phyloP scores from a whole-genome alignment of 164 flowering plant species.

The Magnolia sinica region DNA sequence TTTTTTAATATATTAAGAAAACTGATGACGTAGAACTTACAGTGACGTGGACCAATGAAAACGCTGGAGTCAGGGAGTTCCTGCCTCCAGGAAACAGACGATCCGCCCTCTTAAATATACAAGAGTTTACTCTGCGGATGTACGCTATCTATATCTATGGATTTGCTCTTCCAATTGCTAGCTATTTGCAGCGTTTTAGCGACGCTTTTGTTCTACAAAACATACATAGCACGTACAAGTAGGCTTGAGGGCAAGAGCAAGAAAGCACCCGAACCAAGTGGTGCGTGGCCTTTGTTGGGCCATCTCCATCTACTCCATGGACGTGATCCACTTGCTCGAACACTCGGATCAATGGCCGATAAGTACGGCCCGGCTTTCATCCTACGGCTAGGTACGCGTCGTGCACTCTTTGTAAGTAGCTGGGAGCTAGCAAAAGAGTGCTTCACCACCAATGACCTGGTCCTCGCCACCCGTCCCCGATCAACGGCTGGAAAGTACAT shows the following conservation, averaged over 20 bases:
- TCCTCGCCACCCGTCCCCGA: constrained; percentile 7
- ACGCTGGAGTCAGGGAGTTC: too few species aligned
- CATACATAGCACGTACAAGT: background rate
- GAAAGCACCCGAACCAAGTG: constrained; percentile 5
- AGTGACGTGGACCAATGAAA: too few species aligned
- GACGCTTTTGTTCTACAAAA: background rate
- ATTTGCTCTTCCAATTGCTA: background rate
- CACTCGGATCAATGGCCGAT: constrained; percentile 11
- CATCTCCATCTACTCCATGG: constrained; percentile 10
- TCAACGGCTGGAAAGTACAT: background rate
- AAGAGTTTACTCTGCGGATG: too few species aligned
- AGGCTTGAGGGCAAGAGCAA: background rate
- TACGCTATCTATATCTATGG: background rate
- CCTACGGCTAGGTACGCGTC: constrained; percentile 5
- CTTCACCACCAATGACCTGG: constrained; percentile 12
- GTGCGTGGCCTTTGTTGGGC: constrained; percentile 7
- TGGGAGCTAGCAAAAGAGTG: constrained; percentile 10
- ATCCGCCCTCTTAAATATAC: too few species aligned
- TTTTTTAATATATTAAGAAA: too few species aligned
- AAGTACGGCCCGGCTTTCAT: constrained; percentile 8
- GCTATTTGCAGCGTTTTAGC: background rate
- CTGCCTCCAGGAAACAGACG: too few species aligned
- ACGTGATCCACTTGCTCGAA: background rate
- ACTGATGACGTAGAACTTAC: too few species aligned
- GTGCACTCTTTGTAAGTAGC: background rate